Evolutionary conservation across 2,329 filamentous ascomycete genomes (phyloP), one percentile per base, ranked within the genome.

Genomic region (Aspergillus tamarii): DNA sequence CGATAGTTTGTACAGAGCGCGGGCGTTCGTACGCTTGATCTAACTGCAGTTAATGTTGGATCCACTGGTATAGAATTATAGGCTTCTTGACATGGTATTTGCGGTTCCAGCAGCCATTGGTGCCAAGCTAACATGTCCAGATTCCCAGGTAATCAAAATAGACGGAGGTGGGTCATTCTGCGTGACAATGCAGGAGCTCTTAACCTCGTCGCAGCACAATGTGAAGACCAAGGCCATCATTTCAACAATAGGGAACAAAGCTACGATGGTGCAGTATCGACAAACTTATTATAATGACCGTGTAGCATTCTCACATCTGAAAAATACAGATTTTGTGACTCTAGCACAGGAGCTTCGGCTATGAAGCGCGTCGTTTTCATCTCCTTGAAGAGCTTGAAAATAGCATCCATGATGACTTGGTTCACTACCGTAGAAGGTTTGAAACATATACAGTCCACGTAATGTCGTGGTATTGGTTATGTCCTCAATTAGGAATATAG

Each of bases 141-240:
- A 41, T 6, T 39, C 21, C 10, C 8, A 26, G 12, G 57, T 59
- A 10, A 28, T 59, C 5, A 14, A 52, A 8, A 28, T 59, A n/a
- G 57, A 59, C 50, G 57, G 57, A 39, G 57, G 53, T 28, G 57
- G 43, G n/a, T 53, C 46, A 6, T 59, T 59, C 32, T 41, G 46
- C 26, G 53, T 59, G 57, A 36, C 57, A 19, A 59, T 53, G 57
- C 32, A 32, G 34, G 46, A 59, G 32, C 21, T 59, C 21, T 32
- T 59, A 26, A 59, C 57, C 3, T 46, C 57, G 3, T 50, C 57
- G 12, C 57, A 59, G n/a, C 21, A 59, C 23, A 34, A 34, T 9
- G 2, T 59, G 10, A 21, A 26, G 8, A 34, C 43, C 16, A 59
- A 59, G 23, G 57, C 32, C 26, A 41, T 59, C 7, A 52, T 59